Conservation (phyloP, 2,329 filamentous ascomycete species). For the Fusarium sp. region DNA sequence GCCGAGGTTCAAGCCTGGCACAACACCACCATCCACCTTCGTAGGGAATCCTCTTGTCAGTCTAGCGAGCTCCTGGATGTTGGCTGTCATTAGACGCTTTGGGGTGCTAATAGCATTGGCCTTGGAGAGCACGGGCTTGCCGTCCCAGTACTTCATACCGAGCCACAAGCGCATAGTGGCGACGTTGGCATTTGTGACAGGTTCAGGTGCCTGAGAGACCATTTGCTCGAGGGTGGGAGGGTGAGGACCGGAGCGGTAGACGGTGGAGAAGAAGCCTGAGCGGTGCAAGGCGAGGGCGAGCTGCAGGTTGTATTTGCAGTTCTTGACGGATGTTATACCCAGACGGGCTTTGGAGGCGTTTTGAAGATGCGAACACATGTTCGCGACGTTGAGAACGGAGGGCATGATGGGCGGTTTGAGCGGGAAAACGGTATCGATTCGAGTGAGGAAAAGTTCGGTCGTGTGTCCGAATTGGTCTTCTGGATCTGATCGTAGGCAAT, state of each 20-base stretch:
- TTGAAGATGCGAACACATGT: constrained; percentile 92
- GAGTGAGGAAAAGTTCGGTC: background rate
- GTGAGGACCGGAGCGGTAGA: constrained; percentile 78
- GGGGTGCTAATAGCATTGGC: constrained; percentile 80
- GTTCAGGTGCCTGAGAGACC: constrained; percentile 64
- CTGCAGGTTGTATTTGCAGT: constrained; percentile 84
- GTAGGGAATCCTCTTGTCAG: constrained; percentile 79
- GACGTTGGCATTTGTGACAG: constrained; percentile 79
- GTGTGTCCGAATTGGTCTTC: constrained; percentile 1
- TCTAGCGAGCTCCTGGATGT: constrained; percentile 72
- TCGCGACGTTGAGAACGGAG: constrained; percentile 77
- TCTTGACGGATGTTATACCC: constrained; percentile 85
- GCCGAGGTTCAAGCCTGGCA: constrained; percentile 83
- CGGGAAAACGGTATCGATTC: background rate
- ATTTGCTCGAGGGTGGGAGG: constrained; percentile 66
- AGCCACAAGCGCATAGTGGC: constrained; percentile 86
- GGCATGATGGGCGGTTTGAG: constrained; percentile 52
- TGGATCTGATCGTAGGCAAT: constrained; percentile 7
- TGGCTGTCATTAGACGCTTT: constrained; percentile 78
- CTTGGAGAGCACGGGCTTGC: constrained; percentile 81
- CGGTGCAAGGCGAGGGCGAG: constrained; percentile 85
- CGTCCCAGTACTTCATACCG: constrained; percentile 91
- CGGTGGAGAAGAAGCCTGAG: constrained; percentile 84
- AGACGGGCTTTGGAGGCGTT: constrained; percentile 90
- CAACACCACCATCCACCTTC: constrained; percentile 71